A percentile compares a stretch with the other conserved stretches of the same genome.
These are phyloP conservation scores for Arbutus unedo DNA, from an alignment of 148 eudicot species.

Conservation along the genomic window DNA sequence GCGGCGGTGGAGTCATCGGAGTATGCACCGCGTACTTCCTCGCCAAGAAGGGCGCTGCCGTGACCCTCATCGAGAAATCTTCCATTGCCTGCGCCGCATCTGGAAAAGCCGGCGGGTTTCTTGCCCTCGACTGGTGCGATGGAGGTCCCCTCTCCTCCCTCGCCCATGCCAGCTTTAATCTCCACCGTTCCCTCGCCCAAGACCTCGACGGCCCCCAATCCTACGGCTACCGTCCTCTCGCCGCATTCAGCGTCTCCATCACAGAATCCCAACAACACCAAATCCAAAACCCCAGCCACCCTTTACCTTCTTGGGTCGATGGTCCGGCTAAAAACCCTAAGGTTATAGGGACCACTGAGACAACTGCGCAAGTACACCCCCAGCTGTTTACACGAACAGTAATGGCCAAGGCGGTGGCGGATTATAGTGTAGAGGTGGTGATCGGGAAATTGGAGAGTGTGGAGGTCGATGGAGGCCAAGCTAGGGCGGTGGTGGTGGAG, in stretches of 20 bases:
- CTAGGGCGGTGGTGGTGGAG: conserved; percentile 48
- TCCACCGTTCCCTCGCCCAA: conserved; percentile 56
- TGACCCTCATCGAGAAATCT: conserved; percentile 71
- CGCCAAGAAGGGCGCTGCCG: conserved; percentile 59
- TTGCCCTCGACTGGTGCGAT: conserved; percentile 86
- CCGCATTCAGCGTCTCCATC: conserved; percentile 54
- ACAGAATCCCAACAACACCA: conserved; percentile 29
- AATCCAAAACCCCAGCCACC: not conserved
- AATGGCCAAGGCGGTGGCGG: conserved; percentile 56
- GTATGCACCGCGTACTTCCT: conserved; percentile 85
- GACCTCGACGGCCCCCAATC: conserved; percentile 55
- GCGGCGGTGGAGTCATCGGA: conserved; percentile 96
- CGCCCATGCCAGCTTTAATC: conserved; percentile 73
- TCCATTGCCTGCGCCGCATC: conserved; percentile 87
- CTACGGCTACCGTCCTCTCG: conserved; percentile 78
- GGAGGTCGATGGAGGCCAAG: conserved; percentile 32
- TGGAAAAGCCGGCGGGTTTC: conserved; percentile 87
- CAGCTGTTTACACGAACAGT: conserved; percentile 56
- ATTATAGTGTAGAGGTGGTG: conserved; percentile 67
- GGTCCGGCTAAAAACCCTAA: conserved; percentile 41
- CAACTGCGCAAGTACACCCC: conserved; percentile 90
- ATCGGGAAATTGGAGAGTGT: conserved; percentile 57
- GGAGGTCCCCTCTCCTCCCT: conserved; percentile 59
- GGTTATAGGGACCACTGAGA: conserved; percentile 56
- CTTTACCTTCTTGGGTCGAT: conserved; percentile 68